Percentiles rank a stretch among this genome's conserved stretches.
Conservation (phyloP, 805 yeast genomes). For the Starmerella bacillaris region DNA sequence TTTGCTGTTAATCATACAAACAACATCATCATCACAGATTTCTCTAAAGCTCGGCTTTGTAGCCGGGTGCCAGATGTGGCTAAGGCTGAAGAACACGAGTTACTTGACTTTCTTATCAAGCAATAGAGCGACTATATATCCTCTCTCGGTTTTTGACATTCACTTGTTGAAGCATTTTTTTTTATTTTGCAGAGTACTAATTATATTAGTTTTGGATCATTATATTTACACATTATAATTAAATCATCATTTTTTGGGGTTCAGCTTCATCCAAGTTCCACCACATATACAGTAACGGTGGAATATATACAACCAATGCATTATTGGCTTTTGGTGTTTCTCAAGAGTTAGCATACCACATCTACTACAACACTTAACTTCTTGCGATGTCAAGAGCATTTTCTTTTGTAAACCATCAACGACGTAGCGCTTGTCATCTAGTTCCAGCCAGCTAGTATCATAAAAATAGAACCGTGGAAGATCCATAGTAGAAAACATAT, state of each 20-base stretch:
- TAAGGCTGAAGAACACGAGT: not conserved
- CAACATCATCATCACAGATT: slow-evolving; percentile 12
- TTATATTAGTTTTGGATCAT: not conserved
- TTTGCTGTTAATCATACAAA: slow-evolving; percentile 11
- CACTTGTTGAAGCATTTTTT: no score
- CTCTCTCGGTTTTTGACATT: no score
- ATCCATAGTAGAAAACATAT: slow-evolving; percentile 23
- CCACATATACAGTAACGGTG: slow-evolving; percentile 68
- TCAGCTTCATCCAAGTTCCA: slow-evolving; percentile 41
- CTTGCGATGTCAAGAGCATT: slow-evolving; percentile 23
- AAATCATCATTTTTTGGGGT: slow-evolving; percentile 3
- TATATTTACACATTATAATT: not conserved
- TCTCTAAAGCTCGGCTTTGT: slow-evolving; percentile 14
- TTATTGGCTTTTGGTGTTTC: slow-evolving; percentile 22
- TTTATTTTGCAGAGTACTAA: no score
- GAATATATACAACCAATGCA: slow-evolving; percentile 42
- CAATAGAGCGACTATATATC: not conserved
- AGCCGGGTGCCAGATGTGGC: slow-evolving; percentile 13
- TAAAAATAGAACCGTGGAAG: slow-evolving; percentile 42
- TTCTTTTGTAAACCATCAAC: slow-evolving; percentile 26
- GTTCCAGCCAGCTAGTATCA: slow-evolving; percentile 47
- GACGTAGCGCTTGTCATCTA: slow-evolving; percentile 15
- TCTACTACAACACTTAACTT: slow-evolving; percentile 32
- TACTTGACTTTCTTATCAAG: not conserved
- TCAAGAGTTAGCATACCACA: slow-evolving; percentile 34